Evolutionary conservation across 2,329 filamentous ascomycete species (phyloP).

Genomic region (Fusarium sp.): DNA sequence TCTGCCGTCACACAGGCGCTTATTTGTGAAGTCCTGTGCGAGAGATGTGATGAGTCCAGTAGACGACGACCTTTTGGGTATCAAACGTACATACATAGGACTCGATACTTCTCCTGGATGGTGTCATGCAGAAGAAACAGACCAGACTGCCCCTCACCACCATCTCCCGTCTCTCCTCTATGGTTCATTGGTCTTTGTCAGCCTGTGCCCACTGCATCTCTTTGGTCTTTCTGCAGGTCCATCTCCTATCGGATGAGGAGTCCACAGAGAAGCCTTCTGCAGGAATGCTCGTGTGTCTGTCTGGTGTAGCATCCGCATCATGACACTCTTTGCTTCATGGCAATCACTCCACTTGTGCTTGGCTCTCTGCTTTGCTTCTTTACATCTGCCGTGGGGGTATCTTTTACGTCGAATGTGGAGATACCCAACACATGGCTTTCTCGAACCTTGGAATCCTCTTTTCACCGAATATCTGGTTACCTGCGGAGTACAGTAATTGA

Average conservation of each 20-base stretch:
- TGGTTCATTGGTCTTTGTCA: slow-evolving; percentile 31
- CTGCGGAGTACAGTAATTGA: slow-evolving; percentile 1
- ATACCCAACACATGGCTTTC: neutral
- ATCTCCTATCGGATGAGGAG: slow-evolving; percentile 42
- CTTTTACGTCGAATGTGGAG: slow-evolving; percentile 5
- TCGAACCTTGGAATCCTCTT: neutral
- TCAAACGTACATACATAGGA: slow-evolving; percentile 25
- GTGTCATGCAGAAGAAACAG: slow-evolving; percentile 45
- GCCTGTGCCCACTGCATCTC: slow-evolving; percentile 27
- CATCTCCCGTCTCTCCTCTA: slow-evolving; percentile 19
- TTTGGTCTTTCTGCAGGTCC: slow-evolving; percentile 41
- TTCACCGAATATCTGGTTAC: slow-evolving; percentile 7
- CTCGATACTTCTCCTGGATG: slow-evolving; percentile 37
- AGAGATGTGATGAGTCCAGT: slow-evolving; percentile 29
- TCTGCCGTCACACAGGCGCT: slow-evolving; percentile 36
- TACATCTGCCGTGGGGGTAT: slow-evolving; percentile 30
- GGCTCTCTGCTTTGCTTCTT: neutral
- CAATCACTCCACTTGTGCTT: slow-evolving; percentile 34
- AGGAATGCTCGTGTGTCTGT: slow-evolving; percentile 32
- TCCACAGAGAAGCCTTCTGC: slow-evolving; percentile 17
- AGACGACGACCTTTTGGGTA: slow-evolving; percentile 12
- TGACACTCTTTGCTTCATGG: slow-evolving; percentile 27
- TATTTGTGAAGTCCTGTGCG: slow-evolving; percentile 25
- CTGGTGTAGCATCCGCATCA: slow-evolving; percentile 39
- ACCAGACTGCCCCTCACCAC: slow-evolving; percentile 39